Percentiles rank a stretch among this genome's conserved stretches.
Conservation (phyloP, 2,329 filamentous ascomycete genomes). For the Fusarium neocosmosporiellum region DNA sequence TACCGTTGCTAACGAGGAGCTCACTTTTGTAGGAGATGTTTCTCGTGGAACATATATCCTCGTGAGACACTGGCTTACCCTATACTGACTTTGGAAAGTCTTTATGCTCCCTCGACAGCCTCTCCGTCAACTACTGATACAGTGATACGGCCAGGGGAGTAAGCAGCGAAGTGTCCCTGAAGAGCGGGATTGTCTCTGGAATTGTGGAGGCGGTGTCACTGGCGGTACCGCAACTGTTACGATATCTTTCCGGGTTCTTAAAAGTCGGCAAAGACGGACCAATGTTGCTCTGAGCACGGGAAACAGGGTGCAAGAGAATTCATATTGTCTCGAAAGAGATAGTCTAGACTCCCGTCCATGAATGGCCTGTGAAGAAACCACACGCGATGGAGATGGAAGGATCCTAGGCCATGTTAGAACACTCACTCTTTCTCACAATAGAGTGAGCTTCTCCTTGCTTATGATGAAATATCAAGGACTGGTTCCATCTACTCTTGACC, state of each 20-base stretch:
- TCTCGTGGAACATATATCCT: not conserved
- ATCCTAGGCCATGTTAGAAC: not conserved
- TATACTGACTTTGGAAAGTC: too few relatives aligned
- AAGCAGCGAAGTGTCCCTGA: not conserved
- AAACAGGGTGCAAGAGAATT: not conserved
- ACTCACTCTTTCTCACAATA: not conserved
- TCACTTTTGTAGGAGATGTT: not conserved
- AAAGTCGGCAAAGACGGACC: not conserved
- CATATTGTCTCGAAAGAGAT: not conserved
- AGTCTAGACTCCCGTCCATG: not conserved
- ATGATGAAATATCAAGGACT: not conserved
- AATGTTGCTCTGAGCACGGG: not conserved
- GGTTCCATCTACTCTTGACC: slow-evolving; percentile 34
- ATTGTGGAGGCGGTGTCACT: not conserved
- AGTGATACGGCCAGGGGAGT: not conserved
- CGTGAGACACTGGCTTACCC: too few relatives aligned
- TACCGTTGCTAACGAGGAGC: not conserved
- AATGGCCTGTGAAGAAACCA: not conserved
- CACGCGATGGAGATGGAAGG: not conserved
- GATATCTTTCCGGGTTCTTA: not conserved
- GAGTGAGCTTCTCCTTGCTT: not conserved
- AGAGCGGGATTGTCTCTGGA: not conserved
- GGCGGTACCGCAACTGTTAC: not conserved
- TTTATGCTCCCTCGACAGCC: too few relatives aligned
- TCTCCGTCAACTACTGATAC: not conserved